Conservation (phyloP, 202 grass and related monocot genomes). For the Schoenoplectus tabernaemontani region DNA sequence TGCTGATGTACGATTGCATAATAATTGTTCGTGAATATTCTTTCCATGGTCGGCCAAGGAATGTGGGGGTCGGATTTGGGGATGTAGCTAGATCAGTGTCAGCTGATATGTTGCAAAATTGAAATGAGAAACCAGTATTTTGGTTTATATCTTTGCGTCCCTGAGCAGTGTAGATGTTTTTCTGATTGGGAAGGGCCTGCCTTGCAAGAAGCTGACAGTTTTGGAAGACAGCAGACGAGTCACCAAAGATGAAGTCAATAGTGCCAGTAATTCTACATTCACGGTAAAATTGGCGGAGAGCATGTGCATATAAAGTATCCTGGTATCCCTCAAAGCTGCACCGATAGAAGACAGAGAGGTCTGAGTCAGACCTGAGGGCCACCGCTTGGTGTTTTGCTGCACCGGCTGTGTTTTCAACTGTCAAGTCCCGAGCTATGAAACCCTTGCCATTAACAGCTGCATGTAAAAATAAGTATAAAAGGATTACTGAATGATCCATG, state of each 20-base stretch:
- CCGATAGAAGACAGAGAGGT: slow-evolving; percentile 8
- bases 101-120: neutral
- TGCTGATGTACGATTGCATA: neutral
- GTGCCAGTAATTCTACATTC: slow-evolving; percentile 24
- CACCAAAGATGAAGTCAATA: slow-evolving; percentile 23
- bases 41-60: slow-evolving; percentile 15
- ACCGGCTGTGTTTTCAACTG: slow-evolving; percentile 17
- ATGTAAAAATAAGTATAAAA: neutral
- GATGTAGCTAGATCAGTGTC: neutral
- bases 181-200: neutral
- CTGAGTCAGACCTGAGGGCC: slow-evolving; percentile 4
- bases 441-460: slow-evolving; percentile 10
- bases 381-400: slow-evolving; percentile 20
- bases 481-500: neutral
- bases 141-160: slow-evolving; percentile 8
- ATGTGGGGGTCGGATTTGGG: neutral
- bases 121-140: neutral
- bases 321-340: slow-evolving; percentile 24
- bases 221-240: slow-evolving; percentile 17
- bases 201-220: slow-evolving; percentile 10
- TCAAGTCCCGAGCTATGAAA: slow-evolving; percentile 19
- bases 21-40: neutral
- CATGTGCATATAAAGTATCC: slow-evolving; percentile 27
- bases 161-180: slow-evolving; percentile 15
- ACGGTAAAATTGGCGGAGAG: slow-evolving; percentile 21